phyloP scores from a whole-genome alignment of 2,329 filamentous ascomycete genomes.

The Colletotrichum higginsianum region DNA sequence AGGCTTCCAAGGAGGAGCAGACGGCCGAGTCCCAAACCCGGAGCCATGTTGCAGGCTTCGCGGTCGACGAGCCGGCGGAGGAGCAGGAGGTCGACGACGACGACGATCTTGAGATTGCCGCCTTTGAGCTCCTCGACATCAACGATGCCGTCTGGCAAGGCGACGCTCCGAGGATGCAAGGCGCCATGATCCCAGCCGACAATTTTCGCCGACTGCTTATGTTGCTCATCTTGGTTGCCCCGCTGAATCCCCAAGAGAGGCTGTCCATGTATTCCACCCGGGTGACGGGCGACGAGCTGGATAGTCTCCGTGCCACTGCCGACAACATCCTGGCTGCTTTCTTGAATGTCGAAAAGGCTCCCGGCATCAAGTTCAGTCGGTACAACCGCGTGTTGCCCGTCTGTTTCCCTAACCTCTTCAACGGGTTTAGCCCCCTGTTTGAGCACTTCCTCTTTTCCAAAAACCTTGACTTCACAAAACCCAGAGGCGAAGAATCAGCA shows the following conservation, averaged over 20 bases:
- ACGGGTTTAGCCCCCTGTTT: conserved; percentile 77
- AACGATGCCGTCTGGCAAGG: conserved; percentile 72
- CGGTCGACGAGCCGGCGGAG: conserved; percentile 61
- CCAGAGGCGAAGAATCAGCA: conserved; percentile 51
- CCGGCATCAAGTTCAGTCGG: conserved; percentile 73
- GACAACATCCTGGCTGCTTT: conserved; percentile 78
- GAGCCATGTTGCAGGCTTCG: conserved; percentile 57
- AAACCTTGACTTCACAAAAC: conserved; percentile 76
- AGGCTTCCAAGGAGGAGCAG: conserved; percentile 38
- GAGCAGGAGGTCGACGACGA: conserved; percentile 64
- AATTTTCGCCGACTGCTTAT: conserved; percentile 80
- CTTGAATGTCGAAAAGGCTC: conserved; percentile 73
- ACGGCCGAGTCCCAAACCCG: conserved; percentile 6
- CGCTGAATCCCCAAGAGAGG: conserved; percentile 75
- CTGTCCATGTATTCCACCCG: conserved; percentile 73
- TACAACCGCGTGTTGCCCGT: conserved; percentile 73
- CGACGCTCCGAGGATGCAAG: conserved; percentile 65
- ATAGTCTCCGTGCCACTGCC: conserved; percentile 72
- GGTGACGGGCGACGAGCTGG: conserved; percentile 69
- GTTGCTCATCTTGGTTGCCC: conserved; percentile 77
- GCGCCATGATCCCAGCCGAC: conserved; percentile 81
- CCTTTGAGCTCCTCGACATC: conserved; percentile 77
- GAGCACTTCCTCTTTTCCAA: conserved; percentile 84
- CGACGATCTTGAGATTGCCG: conserved; percentile 77
- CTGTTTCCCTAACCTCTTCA: conserved; percentile 77